Evolutionary conservation across 2,329 filamentous ascomycete species (phyloP), one percentile per base, ranked within the genome.

Genomic region (Penicillium sp.): DNA sequence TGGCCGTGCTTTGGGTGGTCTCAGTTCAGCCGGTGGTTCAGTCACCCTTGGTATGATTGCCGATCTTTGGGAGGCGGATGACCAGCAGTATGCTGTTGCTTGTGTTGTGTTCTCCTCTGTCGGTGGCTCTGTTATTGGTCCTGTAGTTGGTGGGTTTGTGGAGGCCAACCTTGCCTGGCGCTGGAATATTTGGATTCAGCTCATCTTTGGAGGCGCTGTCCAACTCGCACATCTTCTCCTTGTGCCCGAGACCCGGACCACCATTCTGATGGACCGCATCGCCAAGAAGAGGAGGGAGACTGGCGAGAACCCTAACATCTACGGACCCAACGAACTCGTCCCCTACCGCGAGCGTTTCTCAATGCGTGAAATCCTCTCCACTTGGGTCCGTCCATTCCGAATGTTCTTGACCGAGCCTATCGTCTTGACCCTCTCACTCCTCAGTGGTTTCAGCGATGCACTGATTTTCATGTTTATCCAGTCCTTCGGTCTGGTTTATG

Each of bases 131-230:
- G 86, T 92, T 8, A 82, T 93, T 1, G 91, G 91, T 0, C 91
- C 91, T 9, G 89, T 93, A 48, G 83, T 92, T n/a, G 91, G 91
- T 67, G 91, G 90, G 1, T 93, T 93, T 70, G 86, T 89, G 19
- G 86, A 93, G 73, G 76, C 85, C 35, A 87, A 86, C 67, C 81
- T 91, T 0, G 73, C 79, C 29, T 95, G 91, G 91, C 84, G 85
- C 66, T 93, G 90, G 90, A 87, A 84, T 58, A 93, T 94, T 73
- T 95, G 92, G 91, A 90, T 94, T 63, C 91, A 93, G 76, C 85
- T 94, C 65, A 92, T 93, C 67, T 88, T 94, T 57, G 91, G 91
- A 19, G 89, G 78, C 8, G 83, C 86, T 38, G 86, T 92, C 3
- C 91, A 93, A 71, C 19, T 85, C 5, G 70, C 91, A 5, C 90